Evolutionary conservation across 129 eudicot species (phyloP).

Genomic region (Saposhnikovia divaricata): DNA sequence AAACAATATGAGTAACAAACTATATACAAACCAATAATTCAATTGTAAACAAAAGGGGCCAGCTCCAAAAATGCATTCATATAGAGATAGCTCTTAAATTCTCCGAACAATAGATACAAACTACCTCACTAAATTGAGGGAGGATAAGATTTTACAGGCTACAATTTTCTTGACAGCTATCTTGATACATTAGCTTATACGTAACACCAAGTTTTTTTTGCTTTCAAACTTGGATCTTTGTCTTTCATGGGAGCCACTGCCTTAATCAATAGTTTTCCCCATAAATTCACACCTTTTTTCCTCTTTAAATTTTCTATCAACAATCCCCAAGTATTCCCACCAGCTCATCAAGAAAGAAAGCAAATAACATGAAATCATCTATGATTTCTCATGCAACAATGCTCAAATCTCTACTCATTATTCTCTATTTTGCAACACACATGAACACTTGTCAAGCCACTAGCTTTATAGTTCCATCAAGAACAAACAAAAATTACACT

Average conservation of each 20-base stretch:
- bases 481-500: background rate
- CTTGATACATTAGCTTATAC: slow-evolving; percentile 2
- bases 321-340: background rate
- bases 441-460: background rate
- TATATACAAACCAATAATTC: no score
- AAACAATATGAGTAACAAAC: no score
- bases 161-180: background rate
- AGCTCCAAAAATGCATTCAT: background rate
- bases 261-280: background rate
- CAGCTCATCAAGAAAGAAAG: background rate
- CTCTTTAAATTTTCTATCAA: background rate
- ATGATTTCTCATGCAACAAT: background rate
- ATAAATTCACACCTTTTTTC: background rate
- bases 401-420: background rate
- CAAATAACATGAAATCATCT: background rate
- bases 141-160: slow-evolving; percentile 5
- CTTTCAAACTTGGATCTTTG: background rate
- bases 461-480: background rate
- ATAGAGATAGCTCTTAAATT: background rate
- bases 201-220: slow-evolving; percentile 4
- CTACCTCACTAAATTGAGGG: background rate
- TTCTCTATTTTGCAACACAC: background rate
- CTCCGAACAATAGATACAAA: background rate
- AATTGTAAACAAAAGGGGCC: background rate
- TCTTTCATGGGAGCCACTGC: slow-evolving; percentile 6